phyloP scores from a whole-genome alignment of 495 filamentous ascomycete species.

The Cercophora samala region DNA sequence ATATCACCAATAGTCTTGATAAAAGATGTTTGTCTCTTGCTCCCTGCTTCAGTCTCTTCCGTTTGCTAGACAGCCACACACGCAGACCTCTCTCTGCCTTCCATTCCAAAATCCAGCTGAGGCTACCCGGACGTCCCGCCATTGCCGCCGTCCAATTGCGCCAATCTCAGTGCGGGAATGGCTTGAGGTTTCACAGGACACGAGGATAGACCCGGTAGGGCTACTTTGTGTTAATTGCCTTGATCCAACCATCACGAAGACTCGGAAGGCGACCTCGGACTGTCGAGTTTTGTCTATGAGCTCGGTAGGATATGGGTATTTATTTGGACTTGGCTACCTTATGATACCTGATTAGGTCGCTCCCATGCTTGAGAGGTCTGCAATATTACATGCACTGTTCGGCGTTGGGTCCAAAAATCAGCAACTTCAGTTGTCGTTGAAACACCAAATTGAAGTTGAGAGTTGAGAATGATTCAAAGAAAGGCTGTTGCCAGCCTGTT shows the following conservation, averaged over 20 bases:
- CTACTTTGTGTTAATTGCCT: neutral
- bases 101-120: neutral
- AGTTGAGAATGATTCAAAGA: neutral
- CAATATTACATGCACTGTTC: neutral
- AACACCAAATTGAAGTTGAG: neutral
- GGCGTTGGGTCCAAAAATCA: no score
- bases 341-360: no score
- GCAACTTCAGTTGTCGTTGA: neutral
- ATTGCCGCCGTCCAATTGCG: neutral
- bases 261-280: neutral
- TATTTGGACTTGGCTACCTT: no score
- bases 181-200: constrained; percentile 3
- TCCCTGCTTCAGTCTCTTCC: neutral
- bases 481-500: neutral
- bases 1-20: neutral
- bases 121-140: constrained; percentile 9
- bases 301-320: no score
- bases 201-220: constrained; percentile 7
- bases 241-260: neutral
- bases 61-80: neutral
- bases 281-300: no score
- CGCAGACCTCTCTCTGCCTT: no score
- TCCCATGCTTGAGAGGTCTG: neutral
- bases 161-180: neutral
- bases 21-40: neutral